Conservation (phyloP, 108 stramenopile genomes). For the Skeletonema potamos region DNA sequence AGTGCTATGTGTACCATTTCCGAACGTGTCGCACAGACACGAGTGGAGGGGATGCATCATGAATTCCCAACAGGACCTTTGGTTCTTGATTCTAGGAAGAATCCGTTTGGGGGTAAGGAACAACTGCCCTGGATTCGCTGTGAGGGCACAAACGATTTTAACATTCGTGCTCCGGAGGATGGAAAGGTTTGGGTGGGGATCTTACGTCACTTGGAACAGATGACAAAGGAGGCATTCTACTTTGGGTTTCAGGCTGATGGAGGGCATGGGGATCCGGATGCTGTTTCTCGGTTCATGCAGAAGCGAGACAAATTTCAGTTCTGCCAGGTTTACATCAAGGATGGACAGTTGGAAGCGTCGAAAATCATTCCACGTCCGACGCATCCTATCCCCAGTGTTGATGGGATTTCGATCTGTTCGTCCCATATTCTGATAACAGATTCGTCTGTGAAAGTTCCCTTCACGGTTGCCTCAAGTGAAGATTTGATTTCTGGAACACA, state of each 20-base stretch:
- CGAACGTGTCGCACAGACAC: conserved; percentile 22
- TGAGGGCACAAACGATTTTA: conserved; percentile 15
- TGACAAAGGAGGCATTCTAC: conserved; percentile 20
- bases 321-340: not conserved
- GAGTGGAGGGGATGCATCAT: conserved; percentile 9
- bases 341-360: not conserved
- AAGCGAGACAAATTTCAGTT: conserved; percentile 26
- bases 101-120: not conserved
- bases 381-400: not conserved
- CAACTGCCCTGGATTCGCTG: not conserved
- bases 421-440: not conserved
- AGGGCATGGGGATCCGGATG: conserved; percentile 1
- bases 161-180: conserved; percentile 34
- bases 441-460: not conserved
- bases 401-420: not conserved
- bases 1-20: conserved; percentile 31
- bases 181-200: conserved; percentile 29
- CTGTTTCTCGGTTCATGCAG: conserved; percentile 18
- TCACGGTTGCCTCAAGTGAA: conserved; percentile 6
- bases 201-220: conserved; percentile 28
- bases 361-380: not conserved
- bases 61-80: conserved; percentile 31
- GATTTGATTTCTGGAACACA: conserved; percentile 8
- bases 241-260: conserved; percentile 19
- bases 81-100: conserved; percentile 2